Evolutionary conservation across 208 protist genomes (phyloP), one percentile per base, ranked within the genome.

Genomic region (Vickermania ingenoplastis): DNA sequence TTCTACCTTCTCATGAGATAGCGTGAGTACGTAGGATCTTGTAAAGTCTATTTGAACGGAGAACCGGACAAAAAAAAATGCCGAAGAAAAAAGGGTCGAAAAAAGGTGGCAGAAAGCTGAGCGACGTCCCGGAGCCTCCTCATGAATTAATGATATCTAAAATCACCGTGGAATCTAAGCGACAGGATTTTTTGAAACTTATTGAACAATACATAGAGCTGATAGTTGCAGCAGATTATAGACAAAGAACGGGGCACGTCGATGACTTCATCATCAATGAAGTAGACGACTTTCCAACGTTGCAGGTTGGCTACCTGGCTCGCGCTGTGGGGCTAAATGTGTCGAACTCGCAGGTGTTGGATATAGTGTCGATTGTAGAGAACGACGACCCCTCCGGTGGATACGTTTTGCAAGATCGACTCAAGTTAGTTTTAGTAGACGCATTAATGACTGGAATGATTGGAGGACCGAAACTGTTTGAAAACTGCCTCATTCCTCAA

Each of bases 321-420:
- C 80, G 91, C 28, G 83, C 86, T 7, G 79, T 96, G 77, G 88
- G 91, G 21, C 69, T 96, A 5, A 91, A 94, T 45, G 53, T 90
- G 36, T 79, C 75, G 1, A 75, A 86, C 48, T 50, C 67, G 29
- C 65, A 92, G 25, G 69, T 91, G 0, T 65, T 81, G 11, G 62
- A 69, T 17, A 41, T 95, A 3, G 75, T 91, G 1, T 69, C 85
- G 61, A 69, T 91, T 41, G 66, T 94, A 25, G 81, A 91, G 59
- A 80, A 89, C 3, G 78, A 87, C 55, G 70, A 59, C 1, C 65
- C 69, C 1, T 88, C 84, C 0, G 57, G 69, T 5, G 88, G 84
- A n/a, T 71, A 56, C 61, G 84, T 94, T 2, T 69, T 75, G 52
- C 59, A 60, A 55, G 53, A 31, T 2, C 67, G 69, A 14, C 63